Evolutionary conservation across 805 yeast genomes (phyloP).

Genomic region (Wickerhamomyces tratensis): DNA sequence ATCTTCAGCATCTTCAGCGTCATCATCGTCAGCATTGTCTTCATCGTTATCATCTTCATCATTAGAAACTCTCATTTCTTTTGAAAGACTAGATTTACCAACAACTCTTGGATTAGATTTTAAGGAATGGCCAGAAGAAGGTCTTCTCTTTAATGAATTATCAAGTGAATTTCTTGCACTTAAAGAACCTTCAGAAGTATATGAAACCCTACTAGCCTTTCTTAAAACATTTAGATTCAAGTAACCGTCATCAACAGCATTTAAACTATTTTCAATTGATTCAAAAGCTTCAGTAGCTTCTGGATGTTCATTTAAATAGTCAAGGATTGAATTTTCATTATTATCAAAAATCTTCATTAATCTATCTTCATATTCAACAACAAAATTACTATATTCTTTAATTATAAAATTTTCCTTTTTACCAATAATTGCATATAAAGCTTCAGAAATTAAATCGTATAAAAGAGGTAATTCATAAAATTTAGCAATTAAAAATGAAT

Average conservation of each 20-base stretch:
- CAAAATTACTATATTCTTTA: conserved; percentile 18
- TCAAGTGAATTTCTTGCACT: conserved; percentile 6
- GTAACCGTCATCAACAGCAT: conserved; percentile 57
- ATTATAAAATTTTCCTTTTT: conserved; percentile 45
- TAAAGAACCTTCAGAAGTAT: conserved; percentile 1
- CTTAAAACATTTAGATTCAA: conserved; percentile 45
- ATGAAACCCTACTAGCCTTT: conserved; percentile 29
- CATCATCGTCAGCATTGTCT: background rate
- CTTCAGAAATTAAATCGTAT: conserved; percentile 61
- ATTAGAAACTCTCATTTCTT: conserved; percentile 4
- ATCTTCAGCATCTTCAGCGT: too few species aligned
- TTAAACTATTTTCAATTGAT: conserved; percentile 45
- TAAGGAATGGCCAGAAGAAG: conserved; percentile 1
- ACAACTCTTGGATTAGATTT: conserved; percentile 2
- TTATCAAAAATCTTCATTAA: conserved; percentile 13
- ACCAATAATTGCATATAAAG: conserved; percentile 59
- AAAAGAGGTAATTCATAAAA: conserved; percentile 61
- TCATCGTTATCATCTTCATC: conserved; percentile 3
- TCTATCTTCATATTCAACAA: conserved; percentile 15
- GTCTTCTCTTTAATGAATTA: conserved; percentile 2
- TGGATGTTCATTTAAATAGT: conserved; percentile 17
- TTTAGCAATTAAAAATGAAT: conserved; percentile 51
- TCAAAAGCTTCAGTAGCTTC: conserved; percentile 25
- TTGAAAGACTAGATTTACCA: conserved; percentile 16
- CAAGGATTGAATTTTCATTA: conserved; percentile 14